A percentile compares a stretch with the other conserved stretches of the same genome.
These are phyloP conservation scores for Hypericum androsaemum DNA, from an alignment of 345 rosid species.

Conservation along the genomic window DNA sequence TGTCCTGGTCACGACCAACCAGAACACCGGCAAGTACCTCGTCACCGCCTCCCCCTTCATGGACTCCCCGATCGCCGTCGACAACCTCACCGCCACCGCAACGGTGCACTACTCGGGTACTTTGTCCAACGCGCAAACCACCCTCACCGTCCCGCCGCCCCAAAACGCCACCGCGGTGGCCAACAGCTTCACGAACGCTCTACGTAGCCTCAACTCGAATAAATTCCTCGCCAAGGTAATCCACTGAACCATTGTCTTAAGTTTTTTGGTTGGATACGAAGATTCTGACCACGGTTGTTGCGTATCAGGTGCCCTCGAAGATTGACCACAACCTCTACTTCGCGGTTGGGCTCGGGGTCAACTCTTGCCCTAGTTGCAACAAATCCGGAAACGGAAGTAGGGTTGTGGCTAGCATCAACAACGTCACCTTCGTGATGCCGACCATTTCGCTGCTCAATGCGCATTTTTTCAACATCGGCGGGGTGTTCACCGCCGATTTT, in stretches of 20 bases:
- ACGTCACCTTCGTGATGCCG: slow-evolving; percentile 56
- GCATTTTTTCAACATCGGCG: slow-evolving; percentile 46
- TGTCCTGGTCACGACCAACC: slow-evolving; percentile 44
- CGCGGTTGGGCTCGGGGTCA: slow-evolving; percentile 43
- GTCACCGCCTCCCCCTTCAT: slow-evolving; percentile 79
- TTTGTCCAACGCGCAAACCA: slow-evolving; percentile 39
- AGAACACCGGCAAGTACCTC: slow-evolving; percentile 51
- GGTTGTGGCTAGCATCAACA: slow-evolving; percentile 39
- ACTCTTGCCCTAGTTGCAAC: slow-evolving; percentile 57
- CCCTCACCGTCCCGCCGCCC: slow-evolving; percentile 51
- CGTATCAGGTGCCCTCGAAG: slow-evolving; percentile 27
- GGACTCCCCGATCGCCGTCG: slow-evolving; percentile 81
- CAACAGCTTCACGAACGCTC: slow-evolving; percentile 31
- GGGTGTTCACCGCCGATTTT: slow-evolving; percentile 63
- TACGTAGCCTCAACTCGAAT: slow-evolving; percentile 68
- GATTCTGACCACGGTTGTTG: no score
- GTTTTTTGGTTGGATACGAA: no score
- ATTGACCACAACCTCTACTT: slow-evolving; percentile 51
- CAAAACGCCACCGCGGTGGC: slow-evolving; percentile 70
- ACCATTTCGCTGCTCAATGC: slow-evolving; percentile 48
- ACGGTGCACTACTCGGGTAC: slow-evolving; percentile 77
- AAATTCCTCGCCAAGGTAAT: slow-evolving; percentile 35
- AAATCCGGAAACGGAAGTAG: slow-evolving; percentile 24
- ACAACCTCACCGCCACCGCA: slow-evolving; percentile 77
- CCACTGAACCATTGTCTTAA: no score